Evolutionary conservation across 495 filamentous ascomycete genomes (phyloP).

Genomic region (Haplographium delicatum): DNA sequence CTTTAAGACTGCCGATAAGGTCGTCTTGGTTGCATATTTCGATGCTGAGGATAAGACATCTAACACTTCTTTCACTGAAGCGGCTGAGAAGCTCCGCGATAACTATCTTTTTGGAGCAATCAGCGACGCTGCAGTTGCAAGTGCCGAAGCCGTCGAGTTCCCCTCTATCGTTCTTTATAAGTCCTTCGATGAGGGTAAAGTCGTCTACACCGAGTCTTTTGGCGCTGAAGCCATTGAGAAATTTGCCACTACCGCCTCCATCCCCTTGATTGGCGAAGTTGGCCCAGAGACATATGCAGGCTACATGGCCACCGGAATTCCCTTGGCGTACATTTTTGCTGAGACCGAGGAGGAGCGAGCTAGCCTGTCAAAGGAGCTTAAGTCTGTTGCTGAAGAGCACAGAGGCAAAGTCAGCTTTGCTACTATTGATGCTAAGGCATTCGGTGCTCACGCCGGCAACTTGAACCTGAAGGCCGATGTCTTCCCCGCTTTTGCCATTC

Average conservation of each 20-base stretch:
- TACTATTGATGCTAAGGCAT: conserved; percentile 93
- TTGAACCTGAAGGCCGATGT: conserved; percentile 93
- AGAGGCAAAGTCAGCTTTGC: conserved; percentile 92
- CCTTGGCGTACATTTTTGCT: conserved; percentile 96
- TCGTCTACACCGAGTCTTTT: conserved; percentile 73
- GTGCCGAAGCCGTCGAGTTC: conserved; percentile 80
- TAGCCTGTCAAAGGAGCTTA: conserved; percentile 60
- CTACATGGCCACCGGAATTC: conserved; percentile 94
- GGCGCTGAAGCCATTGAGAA: conserved; percentile 67
- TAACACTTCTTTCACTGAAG: conserved; percentile 69
- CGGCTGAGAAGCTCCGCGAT: conserved; percentile 83
- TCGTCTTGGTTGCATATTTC: conserved; percentile 88
- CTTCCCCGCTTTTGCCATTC: conserved; percentile 97
- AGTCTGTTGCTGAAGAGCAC: conserved; percentile 62
- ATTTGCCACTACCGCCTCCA: conserved; percentile 81
- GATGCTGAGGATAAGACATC: conserved; percentile 77
- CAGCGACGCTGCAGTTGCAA: conserved; percentile 75
- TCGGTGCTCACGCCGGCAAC: conserved; percentile 93
- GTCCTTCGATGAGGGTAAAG: conserved; percentile 95
- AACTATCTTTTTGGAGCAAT: conserved; percentile 87
- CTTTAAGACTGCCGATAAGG: conserved; percentile 97
- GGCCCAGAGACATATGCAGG: conserved; percentile 95
- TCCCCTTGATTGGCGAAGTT: conserved; percentile 91
- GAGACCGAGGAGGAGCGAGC: conserved; percentile 87
- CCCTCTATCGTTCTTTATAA: conserved; percentile 95